Conservation (phyloP, 2,329 filamentous ascomycete genomes). For the Exophiala oligosperma region DNA sequence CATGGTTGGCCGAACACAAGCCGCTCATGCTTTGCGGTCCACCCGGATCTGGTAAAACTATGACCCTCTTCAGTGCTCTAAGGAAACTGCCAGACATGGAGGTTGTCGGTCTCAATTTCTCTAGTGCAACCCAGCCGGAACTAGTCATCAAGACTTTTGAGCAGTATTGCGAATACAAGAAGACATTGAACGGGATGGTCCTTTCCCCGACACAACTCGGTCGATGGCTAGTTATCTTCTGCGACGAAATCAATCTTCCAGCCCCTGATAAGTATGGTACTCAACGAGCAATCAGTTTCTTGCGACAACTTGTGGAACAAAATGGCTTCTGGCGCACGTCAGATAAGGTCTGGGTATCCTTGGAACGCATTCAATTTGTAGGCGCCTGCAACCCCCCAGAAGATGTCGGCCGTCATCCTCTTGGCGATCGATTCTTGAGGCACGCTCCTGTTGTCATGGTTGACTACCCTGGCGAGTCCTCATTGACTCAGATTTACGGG, state of each 20-base stretch:
- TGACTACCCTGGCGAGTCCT: conserved; percentile 94
- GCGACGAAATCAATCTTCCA: conserved; percentile 98
- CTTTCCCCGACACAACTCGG: conserved; percentile 96
- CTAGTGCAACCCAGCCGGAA: conserved; percentile 95
- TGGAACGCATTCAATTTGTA: conserved; percentile 98
- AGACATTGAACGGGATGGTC: conserved; percentile 93
- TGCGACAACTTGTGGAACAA: conserved; percentile 95
- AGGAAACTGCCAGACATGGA: conserved; percentile 98
- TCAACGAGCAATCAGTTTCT: conserved; percentile 93
- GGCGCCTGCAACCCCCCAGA: conserved; percentile 98
- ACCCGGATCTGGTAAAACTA: conserved; percentile 98
- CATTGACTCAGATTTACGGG: conserved; percentile 94
- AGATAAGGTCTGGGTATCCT: conserved; percentile 95
- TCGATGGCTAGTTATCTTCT: conserved; percentile 97
- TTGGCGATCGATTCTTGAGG: conserved; percentile 89
- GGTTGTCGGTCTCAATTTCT: conserved; percentile 98
- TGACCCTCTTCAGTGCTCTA: conserved; percentile 97
- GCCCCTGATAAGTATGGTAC: conserved; percentile 97
- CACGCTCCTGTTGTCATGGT: conserved; percentile 99
- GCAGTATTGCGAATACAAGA: conserved; percentile 99
- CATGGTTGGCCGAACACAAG: conserved; percentile 98
- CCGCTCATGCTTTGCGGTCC: conserved; percentile 94
- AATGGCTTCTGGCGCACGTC: conserved; percentile 98
- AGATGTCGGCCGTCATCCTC: conserved; percentile 90
- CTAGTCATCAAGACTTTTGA: conserved; percentile 98